These are phyloP conservation scores for Akanthomyces muscarius DNA, from an alignment of 2,329 filamentous ascomycete genomes.

Conservation along the genomic window DNA sequence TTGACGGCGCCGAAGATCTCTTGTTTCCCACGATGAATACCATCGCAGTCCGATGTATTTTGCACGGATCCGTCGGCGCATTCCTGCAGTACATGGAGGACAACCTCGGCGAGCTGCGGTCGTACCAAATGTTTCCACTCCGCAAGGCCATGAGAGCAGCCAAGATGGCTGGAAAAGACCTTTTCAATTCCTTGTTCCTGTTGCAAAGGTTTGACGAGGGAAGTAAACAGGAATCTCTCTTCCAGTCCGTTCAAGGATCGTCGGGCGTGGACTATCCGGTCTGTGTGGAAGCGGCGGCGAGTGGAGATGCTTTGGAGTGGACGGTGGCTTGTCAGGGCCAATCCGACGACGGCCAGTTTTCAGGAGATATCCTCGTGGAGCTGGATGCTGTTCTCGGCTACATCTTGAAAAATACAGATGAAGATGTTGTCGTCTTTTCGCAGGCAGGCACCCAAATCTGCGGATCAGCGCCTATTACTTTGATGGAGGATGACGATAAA, in stretches of 20 bases:
- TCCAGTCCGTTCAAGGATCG: conserved; percentile 58
- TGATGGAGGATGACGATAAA: conserved; percentile 12
- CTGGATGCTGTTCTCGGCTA: conserved; percentile 57
- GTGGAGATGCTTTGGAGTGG: conserved; percentile 57
- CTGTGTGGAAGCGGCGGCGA: conserved; percentile 73
- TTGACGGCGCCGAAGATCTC: conserved; percentile 60
- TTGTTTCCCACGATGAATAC: conserved; percentile 94
- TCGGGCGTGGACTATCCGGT: conserved; percentile 77
- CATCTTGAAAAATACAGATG: conserved; percentile 47
- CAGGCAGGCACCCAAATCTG: conserved; percentile 58
- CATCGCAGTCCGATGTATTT: conserved; percentile 65
- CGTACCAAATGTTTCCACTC: conserved; percentile 74
- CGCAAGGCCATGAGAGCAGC: conserved; percentile 56
- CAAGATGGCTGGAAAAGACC: conserved; percentile 31
- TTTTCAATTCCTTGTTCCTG: conserved; percentile 57
- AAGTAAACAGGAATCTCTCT: conserved; percentile 35
- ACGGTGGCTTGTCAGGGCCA: conserved; percentile 64
- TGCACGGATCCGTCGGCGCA: conserved; percentile 62
- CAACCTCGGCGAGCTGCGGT: conserved; percentile 60
- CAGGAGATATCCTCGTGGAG: conserved; percentile 48
- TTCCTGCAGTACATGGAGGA: conserved; percentile 73
- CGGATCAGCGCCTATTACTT: conserved; percentile 43
- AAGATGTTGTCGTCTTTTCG: conserved; percentile 52
- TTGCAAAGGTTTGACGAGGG: conserved; percentile 39
- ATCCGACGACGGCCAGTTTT: conserved; percentile 31